These are phyloP conservation scores for Colletotrichum viniferum DNA, from an alignment of 2,329 filamentous ascomycete species.

Conservation along the genomic window DNA sequence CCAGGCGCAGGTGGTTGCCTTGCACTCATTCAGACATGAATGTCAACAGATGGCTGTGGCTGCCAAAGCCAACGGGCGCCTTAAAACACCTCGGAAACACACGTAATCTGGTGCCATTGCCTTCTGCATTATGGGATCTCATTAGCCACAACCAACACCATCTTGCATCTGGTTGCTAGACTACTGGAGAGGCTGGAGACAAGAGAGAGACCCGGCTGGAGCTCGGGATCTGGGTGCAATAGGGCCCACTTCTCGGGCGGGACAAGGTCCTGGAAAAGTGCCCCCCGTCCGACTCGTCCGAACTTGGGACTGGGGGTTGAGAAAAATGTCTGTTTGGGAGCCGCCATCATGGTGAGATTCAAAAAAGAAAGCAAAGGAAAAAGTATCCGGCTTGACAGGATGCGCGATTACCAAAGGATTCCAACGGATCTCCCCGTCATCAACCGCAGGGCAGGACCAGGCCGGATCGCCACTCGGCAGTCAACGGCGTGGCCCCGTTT, in stretches of 20 bases:
- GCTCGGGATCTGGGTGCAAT: constrained; percentile 13
- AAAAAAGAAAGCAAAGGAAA: background rate
- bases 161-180: background rate
- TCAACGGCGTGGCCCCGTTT: background rate
- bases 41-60: background rate
- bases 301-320: background rate
- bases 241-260: constrained; percentile 17
- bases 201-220: constrained; percentile 4
- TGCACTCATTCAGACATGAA: background rate
- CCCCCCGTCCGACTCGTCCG: constrained; percentile 17
- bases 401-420: background rate
- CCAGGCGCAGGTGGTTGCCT: background rate
- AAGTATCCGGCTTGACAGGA: background rate
- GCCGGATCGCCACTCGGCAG: background rate
- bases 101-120: background rate
- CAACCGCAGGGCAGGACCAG: background rate
- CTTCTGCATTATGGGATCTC: background rate
- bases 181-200: constrained; percentile 5
- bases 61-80: background rate
- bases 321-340: constrained; percentile 2
- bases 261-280: constrained; percentile 12
- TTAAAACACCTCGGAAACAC: background rate
- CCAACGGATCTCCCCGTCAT: background rate
- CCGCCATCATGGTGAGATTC: background rate
- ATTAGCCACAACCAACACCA: background rate